Evolutionary conservation across 2,329 filamentous ascomycete species (phyloP), one percentile per base, ranked within the genome.

Genomic region (Xylaria sp.): DNA sequence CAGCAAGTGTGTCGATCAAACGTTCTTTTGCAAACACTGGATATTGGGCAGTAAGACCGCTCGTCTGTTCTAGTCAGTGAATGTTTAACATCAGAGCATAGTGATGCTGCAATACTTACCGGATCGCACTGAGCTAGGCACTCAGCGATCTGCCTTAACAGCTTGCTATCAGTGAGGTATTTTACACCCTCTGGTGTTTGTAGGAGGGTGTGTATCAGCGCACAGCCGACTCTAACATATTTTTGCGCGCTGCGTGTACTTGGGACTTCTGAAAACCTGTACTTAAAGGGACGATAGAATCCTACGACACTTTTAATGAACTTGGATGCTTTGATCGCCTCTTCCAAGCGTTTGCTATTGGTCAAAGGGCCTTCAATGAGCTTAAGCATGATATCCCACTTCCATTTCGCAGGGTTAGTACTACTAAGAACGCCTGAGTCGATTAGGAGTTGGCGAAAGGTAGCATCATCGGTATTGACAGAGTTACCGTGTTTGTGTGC

Each of bases 261-360:
- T 73, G 93, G 91, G 51, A 96, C 88, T 74, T 97, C 93, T 0
- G 94, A 93, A 76, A 98, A 99, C 72, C 94, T 91, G 78, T 94
- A 97, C 79, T 99, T 99, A 83, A 99, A 99, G 0, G 96, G 96
- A 12, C 96, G 89, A 78, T 97, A 97, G 78, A 99, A 99, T 68
- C 94, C 96, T 79, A 98, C 90, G 67, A 99, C 86, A 10, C 97
- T 88, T 82, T 98, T 98, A 75, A 98, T 91, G 77, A 98, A 99
- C 78, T 98, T 98, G 2, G 94, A 97, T 0, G 92, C 94, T 78
- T 94, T 95, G 78, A 97, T 92, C 0, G 95, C 95, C 80, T 99
- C 96, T 74, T 98, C 95, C 4, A 99, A 86, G 12, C 96, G 88
- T 80, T 97, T 98, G 0, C 94, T 91, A 73, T 94, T 97, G 28